Evolutionary conservation across 441 rosid species (phyloP).

Genomic region (Erysimum cheiri): DNA sequence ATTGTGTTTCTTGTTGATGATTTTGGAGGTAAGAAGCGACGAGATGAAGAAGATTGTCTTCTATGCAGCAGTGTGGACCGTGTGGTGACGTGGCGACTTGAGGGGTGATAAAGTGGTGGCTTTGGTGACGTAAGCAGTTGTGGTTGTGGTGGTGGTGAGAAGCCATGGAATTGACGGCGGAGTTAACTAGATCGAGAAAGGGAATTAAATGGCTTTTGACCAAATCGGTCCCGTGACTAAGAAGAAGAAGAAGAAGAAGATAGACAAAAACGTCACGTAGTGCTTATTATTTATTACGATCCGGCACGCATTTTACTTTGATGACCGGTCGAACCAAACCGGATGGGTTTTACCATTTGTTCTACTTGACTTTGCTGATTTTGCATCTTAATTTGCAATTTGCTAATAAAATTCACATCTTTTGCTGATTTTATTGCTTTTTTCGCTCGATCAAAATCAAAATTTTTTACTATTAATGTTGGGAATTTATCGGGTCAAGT

Average conservation of each 20-base stretch:
- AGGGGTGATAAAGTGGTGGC: slow-evolving; percentile 43
- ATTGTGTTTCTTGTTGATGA: slow-evolving; percentile 40
- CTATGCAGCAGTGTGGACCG: slow-evolving; percentile 47
- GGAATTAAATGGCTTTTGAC: slow-evolving; percentile 25
- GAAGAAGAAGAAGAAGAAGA: slow-evolving; percentile 8
- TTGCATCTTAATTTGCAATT: too few species aligned
- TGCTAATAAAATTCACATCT: too few species aligned
- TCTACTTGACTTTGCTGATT: too few species aligned
- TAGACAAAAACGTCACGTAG: slow-evolving; percentile 26
- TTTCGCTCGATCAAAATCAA: too few species aligned
- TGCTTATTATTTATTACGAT: neutral
- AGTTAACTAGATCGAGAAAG: too few species aligned
- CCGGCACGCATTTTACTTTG: slow-evolving; percentile 21
- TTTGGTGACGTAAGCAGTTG: slow-evolving; percentile 21
- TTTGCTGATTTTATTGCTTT: too few species aligned
- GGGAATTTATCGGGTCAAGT: too few species aligned
- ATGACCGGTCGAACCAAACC: slow-evolving; percentile 22
- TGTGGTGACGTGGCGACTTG: slow-evolving; percentile 31
- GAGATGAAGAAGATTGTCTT: slow-evolving; percentile 64
- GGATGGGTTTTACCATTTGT: neutral
- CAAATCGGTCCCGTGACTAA: slow-evolving; percentile 15
- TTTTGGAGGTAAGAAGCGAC: slow-evolving; percentile 55
- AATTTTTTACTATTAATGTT: too few species aligned
- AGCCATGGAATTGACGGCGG: slow-evolving; percentile 48
- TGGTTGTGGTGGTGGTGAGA: slow-evolving; percentile 40